Conservation (phyloP, 1,284 basidiomycete genomes). For the Tilletia caries region DNA sequence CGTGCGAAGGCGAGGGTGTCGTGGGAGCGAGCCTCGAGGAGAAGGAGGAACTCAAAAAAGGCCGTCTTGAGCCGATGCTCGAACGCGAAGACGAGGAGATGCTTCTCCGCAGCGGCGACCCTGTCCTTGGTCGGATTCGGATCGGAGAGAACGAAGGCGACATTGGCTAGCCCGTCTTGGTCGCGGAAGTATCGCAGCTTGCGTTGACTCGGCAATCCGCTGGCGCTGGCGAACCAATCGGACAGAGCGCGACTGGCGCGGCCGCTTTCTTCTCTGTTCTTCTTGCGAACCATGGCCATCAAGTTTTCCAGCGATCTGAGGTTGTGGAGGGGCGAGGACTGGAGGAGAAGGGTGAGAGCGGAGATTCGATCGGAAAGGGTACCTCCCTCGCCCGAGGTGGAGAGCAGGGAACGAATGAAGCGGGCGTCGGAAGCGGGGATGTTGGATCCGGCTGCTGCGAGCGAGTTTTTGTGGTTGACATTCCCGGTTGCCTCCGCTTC, state of each 20-base stretch:
- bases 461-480: constrained; percentile 33
- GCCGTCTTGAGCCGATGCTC: constrained; percentile 97
- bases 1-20: constrained; percentile 86
- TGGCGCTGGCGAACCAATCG: constrained; percentile 78
- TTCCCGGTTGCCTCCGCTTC: constrained; percentile 5
- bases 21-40: constrained; percentile 81
- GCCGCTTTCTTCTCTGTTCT: constrained; percentile 82
- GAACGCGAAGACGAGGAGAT: constrained; percentile 80
- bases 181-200: constrained; percentile 80
- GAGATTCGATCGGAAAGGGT: constrained; percentile 91
- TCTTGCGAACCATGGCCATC: constrained; percentile 77
- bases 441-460: constrained; percentile 31
- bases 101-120: constrained; percentile 58
- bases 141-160: constrained; percentile 58
- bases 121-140: constrained; percentile 24
- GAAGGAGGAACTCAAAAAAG: constrained; percentile 86
- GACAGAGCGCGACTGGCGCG: constrained; percentile 85
- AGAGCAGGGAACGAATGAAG: constrained; percentile 49
- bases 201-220: constrained; percentile 68
- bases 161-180: constrained; percentile 66
- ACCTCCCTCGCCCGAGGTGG: constrained; percentile 37
- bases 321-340: constrained; percentile 86
- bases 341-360: constrained; percentile 83
- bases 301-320: constrained; percentile 60
- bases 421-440: constrained; percentile 45